Evolutionary conservation across 805 yeast species (phyloP), one percentile per base, ranked within the genome.

Genomic region (Ogataea angusta): DNA sequence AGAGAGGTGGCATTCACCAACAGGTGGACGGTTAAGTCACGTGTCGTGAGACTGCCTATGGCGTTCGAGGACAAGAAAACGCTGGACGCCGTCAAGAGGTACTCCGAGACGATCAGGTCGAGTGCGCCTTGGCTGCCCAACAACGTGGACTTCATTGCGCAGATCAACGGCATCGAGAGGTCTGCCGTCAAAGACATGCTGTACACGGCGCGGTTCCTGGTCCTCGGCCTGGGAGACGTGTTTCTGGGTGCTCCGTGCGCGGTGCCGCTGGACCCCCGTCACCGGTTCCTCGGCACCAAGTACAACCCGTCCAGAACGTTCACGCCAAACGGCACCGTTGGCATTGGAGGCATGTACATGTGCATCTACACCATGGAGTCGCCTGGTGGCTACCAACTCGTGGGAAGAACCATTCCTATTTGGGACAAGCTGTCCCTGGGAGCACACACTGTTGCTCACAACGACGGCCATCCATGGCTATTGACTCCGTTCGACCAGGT

Each of bases 181-280:
- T 69, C 76, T 9, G 85, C 78, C 38, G 91, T 93, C 39, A 73
- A 81, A 47, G 86, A 87, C 52, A 81, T 91, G 83, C 65, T 93
- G 58, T 91, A 89, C 68, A 69, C 85, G 31, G 98, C 98, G 5
- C 75, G 90, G 59, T 93, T 84, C 72, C 70, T 93, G 68, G 98
- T 93, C 6, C 70, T 91, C 48, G 99, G 98, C 40, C 77, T 91
- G 38, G 99, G 98, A 59, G 99, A 93, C 65, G 98, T 93, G 19
- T 91, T 90, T 68, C 73, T 93, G 53, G 98, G 98, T 35, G 96
- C 99, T 3, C 99, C 99, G 21, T 90, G 97, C 72, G 98, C 98
- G 2, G 95, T 91, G 52, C 98, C 99, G 27, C 76, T 91, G 53
- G 98, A 93, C 63, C 99, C 99, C 43, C 81, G 97, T 57, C 97